These are phyloP conservation scores for Trichoderma sp. DNA, from an alignment of 2,329 filamentous ascomycete genomes.

Conservation along the genomic window DNA sequence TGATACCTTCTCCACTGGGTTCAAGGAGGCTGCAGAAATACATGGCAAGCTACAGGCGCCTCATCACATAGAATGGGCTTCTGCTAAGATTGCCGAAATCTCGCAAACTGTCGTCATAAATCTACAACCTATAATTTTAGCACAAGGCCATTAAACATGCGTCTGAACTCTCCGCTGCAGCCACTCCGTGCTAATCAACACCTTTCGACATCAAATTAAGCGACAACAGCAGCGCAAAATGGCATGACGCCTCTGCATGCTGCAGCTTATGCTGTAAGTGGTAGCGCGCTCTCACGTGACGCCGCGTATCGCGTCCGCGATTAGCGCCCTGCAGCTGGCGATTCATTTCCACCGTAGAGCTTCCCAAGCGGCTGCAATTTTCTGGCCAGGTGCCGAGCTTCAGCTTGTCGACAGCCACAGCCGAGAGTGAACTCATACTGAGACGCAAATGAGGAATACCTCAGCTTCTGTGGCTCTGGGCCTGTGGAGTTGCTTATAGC, in stretches of 20 bases:
- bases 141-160: neutral
- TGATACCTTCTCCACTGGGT: neutral
- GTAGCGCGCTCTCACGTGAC: constrained; percentile 44
- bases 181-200: neutral
- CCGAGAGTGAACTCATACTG: neutral
- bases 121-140: constrained; percentile 5
- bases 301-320: constrained; percentile 39
- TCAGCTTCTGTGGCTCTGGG: neutral
- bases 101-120: constrained; percentile 10
- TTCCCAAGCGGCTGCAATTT: constrained; percentile 1
- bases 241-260: neutral
- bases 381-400: neutral
- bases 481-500: neutral
- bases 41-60: neutral
- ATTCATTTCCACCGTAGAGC: neutral
- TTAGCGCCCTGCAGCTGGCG: too few relatives aligned
- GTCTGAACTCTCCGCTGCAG: neutral
- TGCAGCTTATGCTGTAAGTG: neutral
- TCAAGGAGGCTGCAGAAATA: neutral
- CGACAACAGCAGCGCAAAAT: neutral
- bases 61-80: neutral
- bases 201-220: neutral
- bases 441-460: constrained; percentile 11
- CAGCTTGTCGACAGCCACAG: neutral
- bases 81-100: constrained; percentile 18